Percentiles rank a stretch among this genome's conserved stretches.
These are phyloP conservation scores for Hagleromyces aurorensis DNA, from an alignment of 805 yeast genomes.

Conservation along the genomic window DNA sequence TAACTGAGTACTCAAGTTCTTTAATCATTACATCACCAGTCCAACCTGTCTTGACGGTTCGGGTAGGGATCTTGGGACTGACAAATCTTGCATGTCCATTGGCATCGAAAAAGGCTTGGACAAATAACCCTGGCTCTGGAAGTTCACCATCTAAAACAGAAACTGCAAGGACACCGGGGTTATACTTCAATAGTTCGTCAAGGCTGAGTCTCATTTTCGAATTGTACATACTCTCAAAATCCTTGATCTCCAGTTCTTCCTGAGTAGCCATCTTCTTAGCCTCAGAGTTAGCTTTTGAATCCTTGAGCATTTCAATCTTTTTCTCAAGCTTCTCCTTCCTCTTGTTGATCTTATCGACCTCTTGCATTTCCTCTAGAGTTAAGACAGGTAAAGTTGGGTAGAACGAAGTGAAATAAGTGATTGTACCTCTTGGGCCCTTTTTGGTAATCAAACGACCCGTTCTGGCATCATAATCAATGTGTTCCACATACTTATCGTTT, in stretches of 20 bases:
- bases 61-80: constrained; percentile 40
- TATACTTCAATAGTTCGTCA: constrained; percentile 47
- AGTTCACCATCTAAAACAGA: constrained; percentile 55
- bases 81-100: constrained; percentile 57
- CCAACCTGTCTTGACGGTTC: constrained; percentile 33
- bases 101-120: constrained; percentile 75
- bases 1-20: constrained; percentile 68
- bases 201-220: constrained; percentile 46
- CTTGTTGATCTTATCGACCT: constrained; percentile 39
- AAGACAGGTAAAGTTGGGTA: constrained; percentile 78
- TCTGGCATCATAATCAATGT: constrained; percentile 47
- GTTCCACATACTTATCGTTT: constrained; percentile 55
- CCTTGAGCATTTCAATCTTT: constrained; percentile 28
- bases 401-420: constrained; percentile 69
- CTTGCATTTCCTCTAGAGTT: constrained; percentile 64
- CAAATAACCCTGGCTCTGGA: constrained; percentile 47
- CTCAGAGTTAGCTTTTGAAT: constrained; percentile 24
- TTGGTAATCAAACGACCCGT: constrained; percentile 58
- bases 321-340: constrained; percentile 33
- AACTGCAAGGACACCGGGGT: constrained; percentile 70
- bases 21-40: constrained; percentile 71
- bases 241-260: constrained; percentile 27
- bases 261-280: constrained; percentile 27
- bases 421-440: constrained; percentile 77
- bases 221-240: constrained; percentile 34